phyloP scores from a whole-genome alignment of 2,329 filamentous ascomycete genomes.

The Trichoderma sp. region DNA sequence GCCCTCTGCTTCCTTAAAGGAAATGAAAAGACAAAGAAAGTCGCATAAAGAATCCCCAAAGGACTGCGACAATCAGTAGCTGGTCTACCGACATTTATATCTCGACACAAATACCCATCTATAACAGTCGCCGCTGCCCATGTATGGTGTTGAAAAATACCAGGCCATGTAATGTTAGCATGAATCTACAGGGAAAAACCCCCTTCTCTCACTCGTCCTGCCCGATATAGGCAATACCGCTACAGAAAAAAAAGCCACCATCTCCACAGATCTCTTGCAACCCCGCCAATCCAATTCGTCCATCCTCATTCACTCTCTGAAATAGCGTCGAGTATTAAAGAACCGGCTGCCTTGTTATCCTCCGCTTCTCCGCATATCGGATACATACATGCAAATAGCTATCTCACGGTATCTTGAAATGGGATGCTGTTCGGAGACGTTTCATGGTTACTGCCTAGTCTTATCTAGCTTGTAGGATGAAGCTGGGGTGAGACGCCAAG shows the following conservation, averaged over 20 bases:
- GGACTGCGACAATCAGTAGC: neutral
- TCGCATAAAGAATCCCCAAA: neutral
- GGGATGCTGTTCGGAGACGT: neutral
- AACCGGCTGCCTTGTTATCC: neutral
- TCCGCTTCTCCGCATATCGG: neutral
- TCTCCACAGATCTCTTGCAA: conserved; percentile 11
- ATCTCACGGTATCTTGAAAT: neutral
- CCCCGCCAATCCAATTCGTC: neutral
- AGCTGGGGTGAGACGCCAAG: neutral
- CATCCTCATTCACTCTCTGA: neutral
- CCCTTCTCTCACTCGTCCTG: neutral
- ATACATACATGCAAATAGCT: neutral
- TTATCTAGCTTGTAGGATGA: neutral
- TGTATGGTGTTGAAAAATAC: neutral
- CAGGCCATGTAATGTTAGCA: neutral
- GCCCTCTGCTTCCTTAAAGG: neutral
- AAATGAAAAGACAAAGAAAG: neutral
- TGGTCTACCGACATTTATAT: neutral
- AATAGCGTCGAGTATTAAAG: neutral
- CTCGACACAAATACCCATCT: neutral
- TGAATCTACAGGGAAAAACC: neutral
- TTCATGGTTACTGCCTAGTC: neutral
- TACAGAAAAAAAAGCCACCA: conserved; percentile 2
- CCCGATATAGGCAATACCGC: conserved; percentile 8
- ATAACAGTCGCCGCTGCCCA: neutral